Percentiles rank a stretch among this genome's conserved stretches.
Conservation (phyloP, 2,329 filamentous ascomycete genomes). For the Cadophora sp. region DNA sequence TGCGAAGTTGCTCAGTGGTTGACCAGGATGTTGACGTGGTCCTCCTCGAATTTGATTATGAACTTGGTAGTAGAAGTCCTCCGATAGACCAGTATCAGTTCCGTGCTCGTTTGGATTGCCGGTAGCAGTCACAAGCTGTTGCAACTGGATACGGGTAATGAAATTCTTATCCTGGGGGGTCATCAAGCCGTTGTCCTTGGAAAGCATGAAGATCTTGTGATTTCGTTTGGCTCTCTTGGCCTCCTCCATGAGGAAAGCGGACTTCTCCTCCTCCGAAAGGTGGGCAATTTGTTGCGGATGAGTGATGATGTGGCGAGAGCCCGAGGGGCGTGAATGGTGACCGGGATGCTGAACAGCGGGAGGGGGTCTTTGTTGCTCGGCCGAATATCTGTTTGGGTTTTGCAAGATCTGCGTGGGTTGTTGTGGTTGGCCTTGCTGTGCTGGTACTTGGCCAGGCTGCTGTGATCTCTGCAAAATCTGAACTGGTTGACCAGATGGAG, state of each 20-base stretch:
- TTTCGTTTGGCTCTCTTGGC: slow-evolving; percentile 95
- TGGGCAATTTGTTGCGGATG: slow-evolving; percentile 78
- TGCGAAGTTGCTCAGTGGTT: slow-evolving; percentile 93
- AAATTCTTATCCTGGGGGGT: slow-evolving; percentile 99
- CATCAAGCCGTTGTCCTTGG: slow-evolving; percentile 96
- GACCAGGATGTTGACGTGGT: slow-evolving; percentile 87
- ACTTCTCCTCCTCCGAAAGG: slow-evolving; percentile 83
- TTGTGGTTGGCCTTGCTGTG: slow-evolving; percentile 52
- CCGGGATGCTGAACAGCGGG: slow-evolving; percentile 45
- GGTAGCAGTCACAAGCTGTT: slow-evolving; percentile 92
- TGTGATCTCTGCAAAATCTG: slow-evolving; percentile 43
- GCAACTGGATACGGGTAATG: slow-evolving; percentile 95
- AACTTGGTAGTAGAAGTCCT: slow-evolving; percentile 99
- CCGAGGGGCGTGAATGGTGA: slow-evolving; percentile 46
- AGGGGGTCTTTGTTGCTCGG: slow-evolving; percentile 51
- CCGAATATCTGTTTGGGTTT: slow-evolving; percentile 72
- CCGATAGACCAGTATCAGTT: slow-evolving; percentile 79
- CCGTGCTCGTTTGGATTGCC: slow-evolving; percentile 84
- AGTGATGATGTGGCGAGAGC: slow-evolving; percentile 60
- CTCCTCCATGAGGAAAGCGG: slow-evolving; percentile 85
- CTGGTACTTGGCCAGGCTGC: slow-evolving; percentile 41
- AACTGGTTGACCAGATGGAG: slow-evolving; percentile 33
- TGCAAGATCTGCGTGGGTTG: slow-evolving; percentile 80
- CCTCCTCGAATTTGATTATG: slow-evolving; percentile 93
- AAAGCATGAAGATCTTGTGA: slow-evolving; percentile 94